These are phyloP conservation scores for Jatropha podagrica DNA, from an alignment of 441 rosid species.

Conservation along the genomic window DNA sequence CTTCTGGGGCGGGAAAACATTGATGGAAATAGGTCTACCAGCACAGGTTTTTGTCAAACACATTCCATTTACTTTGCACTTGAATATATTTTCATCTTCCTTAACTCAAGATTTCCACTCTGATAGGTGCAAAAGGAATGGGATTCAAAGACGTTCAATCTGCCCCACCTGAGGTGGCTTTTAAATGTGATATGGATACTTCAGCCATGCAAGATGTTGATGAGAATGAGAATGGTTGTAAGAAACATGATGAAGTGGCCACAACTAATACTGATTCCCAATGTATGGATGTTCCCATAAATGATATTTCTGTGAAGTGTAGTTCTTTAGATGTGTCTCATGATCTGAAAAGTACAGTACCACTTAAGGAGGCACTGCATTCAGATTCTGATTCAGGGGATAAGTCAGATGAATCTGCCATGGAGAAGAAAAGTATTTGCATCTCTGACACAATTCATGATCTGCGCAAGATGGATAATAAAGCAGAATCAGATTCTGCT, in stretches of 20 bases:
- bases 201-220: constrained; percentile 33
- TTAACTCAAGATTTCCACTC: constrained; percentile 3
- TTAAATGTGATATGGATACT: constrained; percentile 39
- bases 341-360: constrained; percentile 22
- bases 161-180: constrained; percentile 29
- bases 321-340: constrained; percentile 35
- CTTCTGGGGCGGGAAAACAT: constrained; percentile 45
- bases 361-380: constrained; percentile 21
- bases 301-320: constrained; percentile 29
- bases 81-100: constrained; percentile 9
- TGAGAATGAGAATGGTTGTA: constrained; percentile 31
- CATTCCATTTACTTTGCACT: background rate
- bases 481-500: constrained; percentile 18
- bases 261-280: constrained; percentile 32
- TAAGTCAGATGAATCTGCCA: constrained; percentile 28
- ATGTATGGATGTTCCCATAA: constrained; percentile 25
- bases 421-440: constrained; percentile 16
- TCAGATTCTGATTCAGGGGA: constrained; percentile 27
- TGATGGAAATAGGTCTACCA: constrained; percentile 23
- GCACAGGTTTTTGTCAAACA: constrained; percentile 34
- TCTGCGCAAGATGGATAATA: constrained; percentile 17
- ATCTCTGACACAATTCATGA: constrained; percentile 19
- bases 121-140: constrained; percentile 29
- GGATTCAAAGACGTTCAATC: constrained; percentile 25
- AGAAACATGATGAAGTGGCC: constrained; percentile 31